Evolutionary conservation across 805 yeast species (phyloP).

Genomic region (Debaryomyces prosopidis): DNA sequence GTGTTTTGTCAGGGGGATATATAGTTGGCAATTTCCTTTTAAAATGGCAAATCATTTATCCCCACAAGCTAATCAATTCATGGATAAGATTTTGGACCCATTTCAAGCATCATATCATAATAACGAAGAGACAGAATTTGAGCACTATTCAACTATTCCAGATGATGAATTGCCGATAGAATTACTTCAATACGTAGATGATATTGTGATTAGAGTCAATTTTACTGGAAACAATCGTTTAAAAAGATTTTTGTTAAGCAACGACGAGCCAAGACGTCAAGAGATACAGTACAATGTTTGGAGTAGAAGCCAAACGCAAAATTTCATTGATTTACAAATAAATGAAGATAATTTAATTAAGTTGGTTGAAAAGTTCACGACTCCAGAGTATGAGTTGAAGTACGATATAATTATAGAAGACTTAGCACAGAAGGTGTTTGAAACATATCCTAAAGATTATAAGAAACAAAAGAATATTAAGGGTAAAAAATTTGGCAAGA

Average conservation of each 20-base stretch:
- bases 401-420: slow-evolving; percentile 53
- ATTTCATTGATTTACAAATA: slow-evolving; percentile 21
- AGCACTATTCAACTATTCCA: slow-evolving; percentile 11
- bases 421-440: slow-evolving; percentile 55
- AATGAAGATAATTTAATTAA: slow-evolving; percentile 18
- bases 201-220: slow-evolving; percentile 46
- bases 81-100: not conserved
- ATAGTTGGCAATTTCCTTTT: not conserved
- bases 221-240: slow-evolving; percentile 22
- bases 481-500: not conserved
- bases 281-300: slow-evolving; percentile 37
- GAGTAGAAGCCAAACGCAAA: slow-evolving; percentile 37
- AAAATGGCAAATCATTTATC: not conserved
- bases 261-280: slow-evolving; percentile 1
- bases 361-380: slow-evolving; percentile 21
- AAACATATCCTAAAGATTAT: slow-evolving; percentile 47
- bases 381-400: slow-evolving; percentile 15
- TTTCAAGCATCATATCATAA: not conserved
- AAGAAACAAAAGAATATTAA: slow-evolving; percentile 2
- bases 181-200: slow-evolving; percentile 39
- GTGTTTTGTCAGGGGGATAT: not conserved
- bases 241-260: slow-evolving; percentile 16
- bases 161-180: slow-evolving; percentile 37
- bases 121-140: not conserved
- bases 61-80: not conserved